These are phyloP conservation scores for Schizosaccharomyces japonicus DNA, from an alignment of 805 yeast genomes.

Conservation along the genomic window DNA sequence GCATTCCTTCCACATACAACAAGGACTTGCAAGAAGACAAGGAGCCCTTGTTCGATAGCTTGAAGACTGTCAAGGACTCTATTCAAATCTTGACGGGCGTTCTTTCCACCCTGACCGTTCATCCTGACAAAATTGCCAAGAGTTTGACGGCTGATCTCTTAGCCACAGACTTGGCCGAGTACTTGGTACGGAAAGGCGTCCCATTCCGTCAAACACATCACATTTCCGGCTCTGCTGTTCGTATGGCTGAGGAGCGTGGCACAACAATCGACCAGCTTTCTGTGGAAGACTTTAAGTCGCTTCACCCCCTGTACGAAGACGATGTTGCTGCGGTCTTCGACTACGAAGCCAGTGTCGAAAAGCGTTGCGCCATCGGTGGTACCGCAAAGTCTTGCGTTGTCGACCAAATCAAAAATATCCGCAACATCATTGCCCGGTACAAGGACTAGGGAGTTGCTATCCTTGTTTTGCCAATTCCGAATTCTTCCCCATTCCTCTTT, in stretches of 20 bases:
- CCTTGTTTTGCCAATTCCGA: no score
- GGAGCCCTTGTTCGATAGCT: constrained; percentile 86
- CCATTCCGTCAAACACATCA: constrained; percentile 99
- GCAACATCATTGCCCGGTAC: not conserved
- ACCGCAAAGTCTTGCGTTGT: constrained; percentile 80
- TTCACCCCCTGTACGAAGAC: constrained; percentile 54
- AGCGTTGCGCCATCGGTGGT: constrained; percentile 92
- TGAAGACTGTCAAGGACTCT: constrained; percentile 82
- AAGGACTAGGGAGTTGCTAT: no score
- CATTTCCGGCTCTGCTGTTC: constrained; percentile 92
- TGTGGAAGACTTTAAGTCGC: constrained; percentile 49
- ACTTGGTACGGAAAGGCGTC: constrained; percentile 88
- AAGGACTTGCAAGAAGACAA: constrained; percentile 98
- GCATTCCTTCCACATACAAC: constrained; percentile 93
- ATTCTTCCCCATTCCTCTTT: no score
- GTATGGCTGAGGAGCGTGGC: constrained; percentile 60
- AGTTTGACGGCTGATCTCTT: constrained; percentile 97
- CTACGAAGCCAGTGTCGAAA: constrained; percentile 84
- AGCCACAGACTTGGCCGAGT: constrained; percentile 95
- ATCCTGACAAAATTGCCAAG: constrained; percentile 51
- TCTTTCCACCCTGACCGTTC: constrained; percentile 57
- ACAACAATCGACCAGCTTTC: constrained; percentile 71
- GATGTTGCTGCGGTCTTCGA: constrained; percentile 74
- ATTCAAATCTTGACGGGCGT: constrained; percentile 90
- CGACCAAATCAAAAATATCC: constrained; percentile 31